phyloP scores from a whole-genome alignment of 768 basidiomycete genomes.

The Heimioporus sp. region DNA sequence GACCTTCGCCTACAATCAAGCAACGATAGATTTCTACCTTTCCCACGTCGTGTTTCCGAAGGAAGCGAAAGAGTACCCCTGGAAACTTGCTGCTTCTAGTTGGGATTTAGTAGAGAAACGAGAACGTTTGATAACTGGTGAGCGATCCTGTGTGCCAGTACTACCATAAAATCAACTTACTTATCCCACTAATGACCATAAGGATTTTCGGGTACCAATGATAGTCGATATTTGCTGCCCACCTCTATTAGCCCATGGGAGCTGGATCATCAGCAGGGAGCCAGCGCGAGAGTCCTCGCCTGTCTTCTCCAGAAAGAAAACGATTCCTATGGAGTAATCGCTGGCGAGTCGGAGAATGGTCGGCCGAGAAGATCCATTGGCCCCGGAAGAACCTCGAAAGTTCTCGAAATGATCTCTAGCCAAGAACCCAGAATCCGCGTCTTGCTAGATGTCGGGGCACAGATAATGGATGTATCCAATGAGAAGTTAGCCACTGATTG shows the following conservation, averaged over 20 bases:
- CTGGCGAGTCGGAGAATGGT: slow-evolving; percentile 6
- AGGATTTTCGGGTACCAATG: slow-evolving; percentile 56
- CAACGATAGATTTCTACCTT: slow-evolving; percentile 8
- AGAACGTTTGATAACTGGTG: background rate
- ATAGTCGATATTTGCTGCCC: slow-evolving; percentile 33
- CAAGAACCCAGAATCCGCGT: slow-evolving; percentile 39
- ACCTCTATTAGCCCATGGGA: slow-evolving; percentile 24
- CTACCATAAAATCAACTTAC: no score
- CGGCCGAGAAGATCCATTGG: no score
- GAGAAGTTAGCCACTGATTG: slow-evolving; percentile 29
- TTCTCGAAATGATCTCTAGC: slow-evolving; percentile 31
- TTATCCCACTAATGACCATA: no score
- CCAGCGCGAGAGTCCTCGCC: slow-evolving; percentile 39
- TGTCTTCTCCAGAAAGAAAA: slow-evolving; percentile 36
- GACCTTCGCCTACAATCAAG: background rate
- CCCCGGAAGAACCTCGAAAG: slow-evolving; percentile 15
- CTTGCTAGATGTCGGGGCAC: slow-evolving; percentile 53
- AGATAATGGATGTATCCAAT: slow-evolving; percentile 50
- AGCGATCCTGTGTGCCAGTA: background rate
- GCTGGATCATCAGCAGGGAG: slow-evolving; percentile 18
- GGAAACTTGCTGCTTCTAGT: background rate
- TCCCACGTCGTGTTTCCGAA: slow-evolving; percentile 12
- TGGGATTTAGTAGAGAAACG: background rate
- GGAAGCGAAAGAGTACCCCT: background rate
- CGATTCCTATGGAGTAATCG: slow-evolving; percentile 27